These are phyloP conservation scores for Cadophora luteo-olivacea DNA, from an alignment of 2,329 filamentous ascomycete species.

Conservation along the genomic window DNA sequence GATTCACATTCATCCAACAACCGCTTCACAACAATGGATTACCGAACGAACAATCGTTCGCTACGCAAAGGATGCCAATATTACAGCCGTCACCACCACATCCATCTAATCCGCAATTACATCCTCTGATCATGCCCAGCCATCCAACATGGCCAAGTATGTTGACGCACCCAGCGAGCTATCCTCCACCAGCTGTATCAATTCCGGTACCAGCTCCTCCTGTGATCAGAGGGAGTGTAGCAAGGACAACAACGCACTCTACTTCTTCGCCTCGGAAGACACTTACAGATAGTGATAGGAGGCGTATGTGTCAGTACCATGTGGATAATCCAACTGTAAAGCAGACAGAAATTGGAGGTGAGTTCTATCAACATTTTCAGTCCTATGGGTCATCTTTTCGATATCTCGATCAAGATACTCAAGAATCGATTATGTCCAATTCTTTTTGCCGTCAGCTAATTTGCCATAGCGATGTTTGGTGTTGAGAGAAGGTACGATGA, in stretches of 20 bases:
- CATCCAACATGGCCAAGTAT: constrained; percentile 80
- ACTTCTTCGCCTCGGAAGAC: constrained; percentile 79
- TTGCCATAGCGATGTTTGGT: constrained; percentile 77
- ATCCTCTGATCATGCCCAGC: constrained; percentile 75
- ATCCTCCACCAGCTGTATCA: constrained; percentile 63
- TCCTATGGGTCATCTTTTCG: background rate
- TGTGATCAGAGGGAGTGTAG: constrained; percentile 49
- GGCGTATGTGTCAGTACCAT: constrained; percentile 92
- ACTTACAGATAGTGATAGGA: constrained; percentile 87
- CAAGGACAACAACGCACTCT: constrained; percentile 57
- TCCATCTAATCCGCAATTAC: constrained; percentile 59
- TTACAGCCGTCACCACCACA: constrained; percentile 61
- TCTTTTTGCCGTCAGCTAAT: constrained; percentile 38
- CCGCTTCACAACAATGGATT: constrained; percentile 65
- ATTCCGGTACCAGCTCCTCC: constrained; percentile 61
- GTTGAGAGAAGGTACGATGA: constrained; percentile 88
- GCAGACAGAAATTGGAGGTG: constrained; percentile 94
- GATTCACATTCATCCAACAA: constrained; percentile 65
- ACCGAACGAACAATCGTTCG: constrained; percentile 60
- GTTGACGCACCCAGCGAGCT: constrained; percentile 74
- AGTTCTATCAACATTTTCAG: constrained; percentile 41
- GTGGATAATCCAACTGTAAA: constrained; percentile 89
- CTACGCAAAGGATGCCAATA: constrained; percentile 57
- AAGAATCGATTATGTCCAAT: background rate
- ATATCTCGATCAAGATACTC: background rate